Evolutionary conservation across 345 rosid species (phyloP).

Genomic region (Pistacia atlantica): DNA sequence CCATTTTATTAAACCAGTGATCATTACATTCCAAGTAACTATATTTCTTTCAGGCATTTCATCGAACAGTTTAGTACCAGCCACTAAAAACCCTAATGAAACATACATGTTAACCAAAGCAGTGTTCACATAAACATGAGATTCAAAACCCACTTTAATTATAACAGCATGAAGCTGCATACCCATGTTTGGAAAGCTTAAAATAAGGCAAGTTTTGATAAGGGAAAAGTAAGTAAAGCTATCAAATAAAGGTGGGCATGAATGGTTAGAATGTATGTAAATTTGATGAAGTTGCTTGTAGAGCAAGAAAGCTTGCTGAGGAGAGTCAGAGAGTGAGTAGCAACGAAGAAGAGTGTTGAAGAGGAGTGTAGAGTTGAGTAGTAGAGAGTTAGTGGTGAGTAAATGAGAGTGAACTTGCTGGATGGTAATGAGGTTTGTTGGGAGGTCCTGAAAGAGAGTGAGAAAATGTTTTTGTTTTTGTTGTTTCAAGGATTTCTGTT

Average conservation of each 20-base stretch:
- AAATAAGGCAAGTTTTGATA: slow-evolving; percentile 42
- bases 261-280: slow-evolving; percentile 25
- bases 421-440: slow-evolving; percentile 30
- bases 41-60: slow-evolving; percentile 63
- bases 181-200: slow-evolving; percentile 39
- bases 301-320: slow-evolving; percentile 46
- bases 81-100: slow-evolving; percentile 23
- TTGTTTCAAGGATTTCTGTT: slow-evolving; percentile 8
- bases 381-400: slow-evolving; percentile 38
- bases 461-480: slow-evolving; percentile 23
- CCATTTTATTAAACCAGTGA: slow-evolving; percentile 65
- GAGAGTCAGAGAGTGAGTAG: slow-evolving; percentile 45
- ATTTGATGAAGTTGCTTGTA: slow-evolving; percentile 48
- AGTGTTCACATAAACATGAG: slow-evolving; percentile 72
- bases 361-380: slow-evolving; percentile 31
- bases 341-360: slow-evolving; percentile 61
- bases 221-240: slow-evolving; percentile 69
- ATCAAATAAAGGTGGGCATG: slow-evolving; percentile 43
- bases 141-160: slow-evolving; percentile 60
- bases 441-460: slow-evolving; percentile 34
- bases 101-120: slow-evolving; percentile 54
- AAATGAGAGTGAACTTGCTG: slow-evolving; percentile 52
- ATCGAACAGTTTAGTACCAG: slow-evolving; percentile 57
- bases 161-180: slow-evolving; percentile 59
- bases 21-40: slow-evolving; percentile 85